Conservation (phyloP, 78 protist species). For the Chrysochromulina parva region DNA sequence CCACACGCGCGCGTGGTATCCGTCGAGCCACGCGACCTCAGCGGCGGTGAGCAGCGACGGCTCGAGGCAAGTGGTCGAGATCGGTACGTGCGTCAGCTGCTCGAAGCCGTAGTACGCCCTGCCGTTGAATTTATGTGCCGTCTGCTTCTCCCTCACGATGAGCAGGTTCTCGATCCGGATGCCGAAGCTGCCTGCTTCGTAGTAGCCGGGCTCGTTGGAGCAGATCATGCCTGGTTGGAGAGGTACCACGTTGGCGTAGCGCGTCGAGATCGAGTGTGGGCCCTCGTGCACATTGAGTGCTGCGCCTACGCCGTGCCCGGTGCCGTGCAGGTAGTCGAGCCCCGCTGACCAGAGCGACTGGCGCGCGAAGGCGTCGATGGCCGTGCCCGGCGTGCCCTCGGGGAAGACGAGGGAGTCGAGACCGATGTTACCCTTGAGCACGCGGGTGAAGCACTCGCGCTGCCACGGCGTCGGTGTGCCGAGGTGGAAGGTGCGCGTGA, state of each 20-base stretch:
- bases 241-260: neutral
- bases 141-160: constrained; percentile 12
- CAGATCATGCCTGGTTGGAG: neutral
- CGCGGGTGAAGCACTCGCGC: constrained; percentile 77
- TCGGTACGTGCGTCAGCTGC: constrained; percentile 64
- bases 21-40: constrained; percentile 69
- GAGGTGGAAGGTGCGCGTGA: constrained; percentile 89
- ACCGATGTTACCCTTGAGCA: constrained; percentile 84
- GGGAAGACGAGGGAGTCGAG: constrained; percentile 79
- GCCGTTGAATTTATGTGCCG: constrained; percentile 43
- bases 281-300: constrained; percentile 94
- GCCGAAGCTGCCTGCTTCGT: constrained; percentile 71
- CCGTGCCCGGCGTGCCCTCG: constrained; percentile 54
- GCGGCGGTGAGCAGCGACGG: constrained; percentile 42
- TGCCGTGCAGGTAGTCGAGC: constrained; percentile 84
- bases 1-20: constrained; percentile 59
- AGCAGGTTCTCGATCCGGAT: constrained; percentile 89
- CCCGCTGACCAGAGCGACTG: constrained; percentile 47
- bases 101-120: constrained; percentile 64
- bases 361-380: constrained; percentile 44
- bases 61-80: constrained; percentile 55
- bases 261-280: constrained; percentile 8
- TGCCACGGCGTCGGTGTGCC: constrained; percentile 75
- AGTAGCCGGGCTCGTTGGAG: constrained; percentile 37
- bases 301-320: constrained; percentile 97